These are phyloP conservation scores for Bolboschoenoplectus hybrid DNA, from an alignment of 202 grass and related monocot species.

Conservation along the genomic window DNA sequence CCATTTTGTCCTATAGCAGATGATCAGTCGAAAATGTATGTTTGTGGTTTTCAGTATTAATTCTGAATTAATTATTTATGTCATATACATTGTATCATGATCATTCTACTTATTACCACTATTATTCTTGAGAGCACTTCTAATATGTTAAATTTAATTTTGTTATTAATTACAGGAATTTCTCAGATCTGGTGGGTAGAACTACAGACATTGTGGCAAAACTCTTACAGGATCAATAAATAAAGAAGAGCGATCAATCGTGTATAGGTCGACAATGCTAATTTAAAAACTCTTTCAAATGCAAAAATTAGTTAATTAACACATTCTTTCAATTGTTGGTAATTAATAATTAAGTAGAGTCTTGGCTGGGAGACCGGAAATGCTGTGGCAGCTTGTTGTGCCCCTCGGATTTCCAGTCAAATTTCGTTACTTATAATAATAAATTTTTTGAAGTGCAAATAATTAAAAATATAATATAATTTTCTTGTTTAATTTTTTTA, in stretches of 20 bases:
- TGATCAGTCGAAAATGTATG: not conserved
- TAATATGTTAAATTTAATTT: slow-evolving; percentile 3
- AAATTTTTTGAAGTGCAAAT: not conserved
- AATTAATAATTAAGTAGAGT: slow-evolving; percentile 14
- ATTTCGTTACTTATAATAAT: slow-evolving; percentile 28
- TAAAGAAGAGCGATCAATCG: not conserved
- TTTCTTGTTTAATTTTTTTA: not conserved
- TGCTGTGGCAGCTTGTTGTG: not conserved
- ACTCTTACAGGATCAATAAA: slow-evolving; percentile 19
- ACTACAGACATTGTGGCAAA: slow-evolving; percentile 36
- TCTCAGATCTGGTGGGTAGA: slow-evolving; percentile 38
- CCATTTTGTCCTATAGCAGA: not conserved
- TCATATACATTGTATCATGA: not conserved
- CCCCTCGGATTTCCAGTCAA: not conserved
- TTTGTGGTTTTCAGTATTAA: not conserved
- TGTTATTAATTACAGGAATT: slow-evolving; percentile 37
- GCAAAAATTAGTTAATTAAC: not conserved
- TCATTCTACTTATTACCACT: not conserved
- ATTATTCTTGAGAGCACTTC: not conserved
- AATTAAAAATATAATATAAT: not conserved
- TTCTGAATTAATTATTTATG: not conserved
- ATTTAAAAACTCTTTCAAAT: not conserved
- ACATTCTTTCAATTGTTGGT: slow-evolving; percentile 42
- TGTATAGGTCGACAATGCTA: not conserved
- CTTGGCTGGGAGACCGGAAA: not conserved